Base-by-base conservation (phyloP, 2,329 filamentous ascomycete genomes). In the Trichoderma harzianum region DNA sequence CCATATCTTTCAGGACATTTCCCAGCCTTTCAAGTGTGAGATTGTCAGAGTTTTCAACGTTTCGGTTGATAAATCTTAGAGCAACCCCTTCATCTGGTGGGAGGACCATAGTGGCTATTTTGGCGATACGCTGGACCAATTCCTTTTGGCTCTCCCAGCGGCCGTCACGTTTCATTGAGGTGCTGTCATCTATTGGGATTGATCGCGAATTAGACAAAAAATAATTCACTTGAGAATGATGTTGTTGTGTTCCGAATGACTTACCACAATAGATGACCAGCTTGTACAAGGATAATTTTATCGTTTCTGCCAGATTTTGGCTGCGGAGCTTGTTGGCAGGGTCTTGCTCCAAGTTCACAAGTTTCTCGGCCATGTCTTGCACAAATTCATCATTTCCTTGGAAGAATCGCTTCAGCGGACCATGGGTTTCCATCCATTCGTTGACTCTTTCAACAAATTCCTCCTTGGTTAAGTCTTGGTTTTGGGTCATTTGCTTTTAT, bases 81-180 rank as follows among this genome's bases (percentile, higher is more conserved):
- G 61, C 16, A 51, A 64, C 39, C n/a, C 61, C 61, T 16, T 64
- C 61, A 30, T 43, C 18, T 3, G 12, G 16, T 10, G 61, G 61
- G 26, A 64, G 61, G 30, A 64, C n/a, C 12, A 64, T 12, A 1
- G 61, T 64, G 16, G 61, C 21, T 7, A 64, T 43, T 4, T 64
- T 39, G 7, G 61, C 43, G 61, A 51, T 64, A n/a, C 61, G 61
- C 61, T 51, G 61, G 39, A 51, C 43, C 36, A 64, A 28, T 30
- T 64, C 61, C 30, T 64, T 64, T 28, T 64, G 61, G 39, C 39
- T 64, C 26, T 64, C 61, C 61, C 61, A 64, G 28, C 61, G 61
- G 5, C 61, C 39, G n/a, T 64, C 61, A 7, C 61, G 61, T 28
- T 64, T 64, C 36, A 64, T 64, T 14, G 61, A 51, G 18, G 39